These are phyloP conservation scores for Strobilomyces echinocephalus DNA, from an alignment of 768 basidiomycete species.

Conservation along the genomic window DNA sequence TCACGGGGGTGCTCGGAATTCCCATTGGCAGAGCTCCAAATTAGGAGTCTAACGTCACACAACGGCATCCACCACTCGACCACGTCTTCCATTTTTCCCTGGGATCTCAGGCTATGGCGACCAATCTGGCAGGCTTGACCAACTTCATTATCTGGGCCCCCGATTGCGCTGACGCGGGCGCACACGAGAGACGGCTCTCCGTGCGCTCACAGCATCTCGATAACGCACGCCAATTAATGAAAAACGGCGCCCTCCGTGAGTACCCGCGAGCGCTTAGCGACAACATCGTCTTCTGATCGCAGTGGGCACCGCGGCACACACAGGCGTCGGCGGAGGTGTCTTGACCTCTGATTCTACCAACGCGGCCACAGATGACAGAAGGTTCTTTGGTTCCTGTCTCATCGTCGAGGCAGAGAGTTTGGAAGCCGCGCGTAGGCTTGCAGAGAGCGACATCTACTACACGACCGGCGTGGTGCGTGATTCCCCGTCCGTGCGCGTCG, in stretches of 20 bases:
- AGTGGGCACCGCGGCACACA: not conserved
- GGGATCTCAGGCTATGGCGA: slow-evolving; percentile 20
- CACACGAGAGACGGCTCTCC: slow-evolving; percentile 46
- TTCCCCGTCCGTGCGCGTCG: not conserved
- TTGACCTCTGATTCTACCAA: slow-evolving; percentile 52
- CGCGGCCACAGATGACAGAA: slow-evolving; percentile 44
- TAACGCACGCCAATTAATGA: slow-evolving; percentile 32
- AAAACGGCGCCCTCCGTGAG: slow-evolving; percentile 49
- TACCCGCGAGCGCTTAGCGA: slow-evolving; percentile 2
- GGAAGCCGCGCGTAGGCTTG: slow-evolving; percentile 34
- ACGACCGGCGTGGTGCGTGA: slow-evolving; percentile 20
- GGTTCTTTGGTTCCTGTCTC: slow-evolving; percentile 55
- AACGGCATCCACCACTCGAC: no score
- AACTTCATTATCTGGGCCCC: slow-evolving; percentile 62
- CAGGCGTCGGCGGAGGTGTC: slow-evolving; percentile 55
- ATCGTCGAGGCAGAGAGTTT: slow-evolving; percentile 51
- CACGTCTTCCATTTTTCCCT: not conserved
- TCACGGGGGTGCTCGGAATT: no score
- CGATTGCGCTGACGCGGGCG: slow-evolving; percentile 55
- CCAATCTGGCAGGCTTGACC: slow-evolving; percentile 7
- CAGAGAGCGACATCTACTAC: slow-evolving; percentile 25
- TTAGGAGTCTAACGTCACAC: not conserved
- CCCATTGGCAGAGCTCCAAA: not conserved
- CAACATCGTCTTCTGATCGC: slow-evolving; percentile 7
- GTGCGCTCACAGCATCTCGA: slow-evolving; percentile 52